Conservation (phyloP, 2,329 filamentous ascomycete species). For the Fusarium marasasianum region DNA sequence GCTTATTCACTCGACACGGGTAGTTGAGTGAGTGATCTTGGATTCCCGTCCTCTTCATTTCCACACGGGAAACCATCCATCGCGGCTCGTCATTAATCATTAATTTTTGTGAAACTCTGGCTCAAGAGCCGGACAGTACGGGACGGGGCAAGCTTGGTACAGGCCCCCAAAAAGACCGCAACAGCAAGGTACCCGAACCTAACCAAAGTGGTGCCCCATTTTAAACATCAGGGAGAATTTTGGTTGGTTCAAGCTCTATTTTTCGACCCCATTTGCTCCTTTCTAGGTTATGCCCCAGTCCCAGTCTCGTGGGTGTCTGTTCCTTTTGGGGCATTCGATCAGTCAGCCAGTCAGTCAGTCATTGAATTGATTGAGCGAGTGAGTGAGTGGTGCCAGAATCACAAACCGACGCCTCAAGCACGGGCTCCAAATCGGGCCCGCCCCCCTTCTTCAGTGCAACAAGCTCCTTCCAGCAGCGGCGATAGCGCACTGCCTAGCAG, state of each 20-base stretch:
- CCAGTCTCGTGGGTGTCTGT: neutral
- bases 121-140: neutral
- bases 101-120: conserved; percentile 29
- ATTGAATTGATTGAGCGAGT: neutral
- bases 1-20: neutral
- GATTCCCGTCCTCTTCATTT: conserved; percentile 13
- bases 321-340: neutral
- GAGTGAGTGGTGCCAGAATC: conserved; percentile 6
- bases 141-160: neutral
- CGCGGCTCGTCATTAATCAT: conserved; percentile 16
- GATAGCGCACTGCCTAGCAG: neutral
- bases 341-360: neutral
- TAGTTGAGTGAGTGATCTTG: neutral
- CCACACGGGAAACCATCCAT: conserved; percentile 17
- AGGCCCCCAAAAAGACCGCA: conserved; percentile 18
- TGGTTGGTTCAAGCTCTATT: conserved; percentile 12
- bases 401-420: conserved; percentile 1
- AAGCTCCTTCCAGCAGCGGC: conserved; percentile 10
- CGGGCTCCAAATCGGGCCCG: neutral
- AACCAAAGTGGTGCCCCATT: conserved; percentile 8
- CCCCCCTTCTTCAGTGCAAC: conserved; percentile 8
- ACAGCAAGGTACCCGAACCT: conserved; percentile 23
- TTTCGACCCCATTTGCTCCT: conserved; percentile 28
- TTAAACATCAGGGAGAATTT: neutral
- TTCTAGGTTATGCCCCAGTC: conserved; percentile 15